Evolutionary conservation across 2,329 filamentous ascomycete genomes (phyloP).

Genomic region (Microdochium paspali): DNA sequence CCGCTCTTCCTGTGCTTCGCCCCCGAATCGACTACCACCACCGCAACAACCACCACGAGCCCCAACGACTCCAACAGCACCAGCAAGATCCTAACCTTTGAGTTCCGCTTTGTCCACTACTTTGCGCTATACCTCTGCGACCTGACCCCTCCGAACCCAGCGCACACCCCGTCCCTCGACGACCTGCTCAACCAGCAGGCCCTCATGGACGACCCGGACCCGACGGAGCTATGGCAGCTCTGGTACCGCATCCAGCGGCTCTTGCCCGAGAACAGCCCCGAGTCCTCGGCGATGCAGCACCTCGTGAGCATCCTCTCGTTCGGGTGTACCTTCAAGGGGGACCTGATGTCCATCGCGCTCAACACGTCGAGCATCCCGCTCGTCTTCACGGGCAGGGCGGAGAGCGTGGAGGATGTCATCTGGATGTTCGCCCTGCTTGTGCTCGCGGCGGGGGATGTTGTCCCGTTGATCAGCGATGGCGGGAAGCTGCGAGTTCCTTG

Average conservation of each 20-base stretch:
- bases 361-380: conserved; percentile 13
- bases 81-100: conserved; percentile 7
- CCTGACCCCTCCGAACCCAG: not conserved
- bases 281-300: conserved; percentile 8
- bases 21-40: not conserved
- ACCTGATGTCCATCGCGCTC: conserved; percentile 14
- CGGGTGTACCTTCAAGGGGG: conserved; percentile 6
- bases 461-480: conserved; percentile 5
- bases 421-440: conserved; percentile 9
- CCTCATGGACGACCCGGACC: conserved; percentile 4
- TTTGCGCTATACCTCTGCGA: conserved; percentile 4
- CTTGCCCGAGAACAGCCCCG: not conserved
- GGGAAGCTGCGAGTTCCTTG: conserved; percentile 2
- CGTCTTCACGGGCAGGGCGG: conserved; percentile 2
- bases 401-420: conserved; percentile 6
- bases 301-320: conserved; percentile 9
- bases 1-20: conserved; percentile 13
- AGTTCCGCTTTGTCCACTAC: conserved; percentile 13
- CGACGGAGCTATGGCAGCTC: conserved; percentile 6
- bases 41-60: not conserved
- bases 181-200: not conserved
- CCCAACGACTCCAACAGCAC: not conserved
- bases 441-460: conserved; percentile 8
- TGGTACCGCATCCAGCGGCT: conserved; percentile 6
- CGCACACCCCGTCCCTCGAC: not conserved